Evolutionary conservation across 2,329 filamentous ascomycete species (phyloP), one percentile per base, ranked within the genome.

Genomic region (Monosporascus sp.): DNA sequence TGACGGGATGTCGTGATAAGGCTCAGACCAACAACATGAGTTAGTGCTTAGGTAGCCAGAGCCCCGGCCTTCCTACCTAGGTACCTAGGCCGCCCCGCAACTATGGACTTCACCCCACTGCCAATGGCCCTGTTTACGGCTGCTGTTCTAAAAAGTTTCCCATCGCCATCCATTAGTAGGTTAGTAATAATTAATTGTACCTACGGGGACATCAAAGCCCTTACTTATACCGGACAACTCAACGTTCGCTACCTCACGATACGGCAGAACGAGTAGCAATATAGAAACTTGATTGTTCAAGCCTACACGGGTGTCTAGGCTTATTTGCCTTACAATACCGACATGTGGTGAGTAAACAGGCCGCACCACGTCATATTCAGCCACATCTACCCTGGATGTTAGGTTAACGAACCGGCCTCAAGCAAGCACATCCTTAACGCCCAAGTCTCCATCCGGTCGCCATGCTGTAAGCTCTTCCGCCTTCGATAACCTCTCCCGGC

Each of bases 341-440:
- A 46, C 24, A 46, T 46, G 43, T 46, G 43, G 43, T 46, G 22
- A 31, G 43, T 31, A 24, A 18, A 43, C 31, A 14, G 9, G 31
- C 31, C 31, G 9, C 11, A 5, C 31, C 31, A 11, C 11, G 11
- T 35, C 31, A 14, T 35, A 14, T 14, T 14, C 31, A 14, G 9
- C 31, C 9, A 35, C 5, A 35, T 14, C 31, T 43, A 20, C 9
- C 39, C 4, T 14, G 39, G 39, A 18, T 18, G 8, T 8, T 22
- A 39, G 50, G 22, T 55, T 55, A 27, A 60, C 39, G 37, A 20
- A 20, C 18, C 15, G 4, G 38, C 24, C 22, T 25, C 41, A 51
- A 58, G 94, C 80, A 97, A 97, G 81, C 94, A 99, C 78, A 80
- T 99, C 67, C 85, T 99, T 71, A 99, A 99, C 79, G 94, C 93